phyloP scores from a whole-genome alignment of 495 filamentous ascomycete species.

The Aspergillus cavernicola region DNA sequence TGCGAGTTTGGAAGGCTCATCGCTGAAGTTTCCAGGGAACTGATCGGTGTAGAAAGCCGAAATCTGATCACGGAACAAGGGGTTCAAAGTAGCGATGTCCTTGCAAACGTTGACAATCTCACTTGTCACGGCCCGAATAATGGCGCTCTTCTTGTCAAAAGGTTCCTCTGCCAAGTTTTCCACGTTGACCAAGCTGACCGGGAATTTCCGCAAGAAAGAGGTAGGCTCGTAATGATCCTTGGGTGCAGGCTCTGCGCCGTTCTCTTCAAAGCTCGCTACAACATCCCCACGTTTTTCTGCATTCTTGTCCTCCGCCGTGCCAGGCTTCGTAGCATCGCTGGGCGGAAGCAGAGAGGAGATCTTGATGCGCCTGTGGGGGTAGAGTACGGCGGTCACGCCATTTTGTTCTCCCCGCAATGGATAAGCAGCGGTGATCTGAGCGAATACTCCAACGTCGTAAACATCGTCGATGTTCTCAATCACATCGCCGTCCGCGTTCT shows the following conservation, averaged over 20 bases:
- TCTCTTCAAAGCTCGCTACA: conserved; percentile 96
- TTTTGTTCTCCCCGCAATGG: conserved; percentile 75
- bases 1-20: conserved; percentile 90
- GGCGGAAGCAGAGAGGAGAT: conserved; percentile 77
- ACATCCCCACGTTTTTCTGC: conserved; percentile 83
- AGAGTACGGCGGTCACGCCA: conserved; percentile 85
- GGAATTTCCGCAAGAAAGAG: conserved; percentile 83
- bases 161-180: conserved; percentile 88
- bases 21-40: conserved; percentile 87
- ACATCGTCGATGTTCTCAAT: conserved; percentile 87
- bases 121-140: conserved; percentile 86
- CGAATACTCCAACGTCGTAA: conserved; percentile 93
- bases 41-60: conserved; percentile 95
- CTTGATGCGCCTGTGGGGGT: conserved; percentile 92
- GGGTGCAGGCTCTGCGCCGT: conserved; percentile 33
- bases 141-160: conserved; percentile 79
- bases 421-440: conserved; percentile 93
- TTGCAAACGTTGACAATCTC: conserved; percentile 99
- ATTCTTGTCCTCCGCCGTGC: conserved; percentile 52
- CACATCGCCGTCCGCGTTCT: conserved; percentile 84
- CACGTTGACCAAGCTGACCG: conserved; percentile 88
- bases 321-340: conserved; percentile 37
- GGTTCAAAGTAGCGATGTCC: conserved; percentile 88
- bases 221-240: conserved; percentile 77
- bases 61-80: conserved; percentile 95